Conservation (phyloP, 1,284 basidiomycete species). For the Malassezia restricta region DNA sequence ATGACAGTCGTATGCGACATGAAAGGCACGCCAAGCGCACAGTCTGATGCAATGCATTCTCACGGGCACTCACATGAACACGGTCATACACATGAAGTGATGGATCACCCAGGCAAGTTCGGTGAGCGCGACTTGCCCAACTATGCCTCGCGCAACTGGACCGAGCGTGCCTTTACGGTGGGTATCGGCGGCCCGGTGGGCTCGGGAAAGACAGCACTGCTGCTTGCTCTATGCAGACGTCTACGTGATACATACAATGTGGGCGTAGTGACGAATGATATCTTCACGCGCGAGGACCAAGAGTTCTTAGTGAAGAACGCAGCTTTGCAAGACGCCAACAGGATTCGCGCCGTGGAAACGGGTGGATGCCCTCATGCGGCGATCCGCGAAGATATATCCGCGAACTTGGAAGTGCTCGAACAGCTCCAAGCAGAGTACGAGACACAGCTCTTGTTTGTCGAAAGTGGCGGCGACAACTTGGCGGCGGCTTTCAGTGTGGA, state of each 20-base stretch:
- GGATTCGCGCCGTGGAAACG: conserved; percentile 93
- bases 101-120: conserved; percentile 61
- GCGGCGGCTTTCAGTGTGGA: conserved; percentile 90
- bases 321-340: conserved; percentile 62
- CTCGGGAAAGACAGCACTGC: conserved; percentile 90
- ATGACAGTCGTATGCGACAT: background rate
- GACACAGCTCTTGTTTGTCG: conserved; percentile 60
- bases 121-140: conserved; percentile 84
- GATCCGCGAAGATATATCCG: conserved; percentile 78
- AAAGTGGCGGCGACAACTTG: conserved; percentile 89
- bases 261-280: conserved; percentile 52
- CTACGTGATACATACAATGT: conserved; percentile 78
- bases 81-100: conserved; percentile 37
- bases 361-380: conserved; percentile 47
- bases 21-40: background rate
- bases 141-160: conserved; percentile 69
- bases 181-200: conserved; percentile 93
- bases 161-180: conserved; percentile 86
- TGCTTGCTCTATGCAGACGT: conserved; percentile 76
- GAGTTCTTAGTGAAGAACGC: conserved; percentile 89
- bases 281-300: conserved; percentile 70
- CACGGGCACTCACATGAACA: conserved; percentile 35
- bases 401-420: conserved; percentile 88
- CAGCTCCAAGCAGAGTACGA: conserved; percentile 71
- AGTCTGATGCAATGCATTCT: background rate